Percentiles rank a stretch among this genome's conserved stretches.
phyloP scores from a whole-genome alignment of 495 filamentous ascomycete genomes.

The Cudoniella acicularis region DNA sequence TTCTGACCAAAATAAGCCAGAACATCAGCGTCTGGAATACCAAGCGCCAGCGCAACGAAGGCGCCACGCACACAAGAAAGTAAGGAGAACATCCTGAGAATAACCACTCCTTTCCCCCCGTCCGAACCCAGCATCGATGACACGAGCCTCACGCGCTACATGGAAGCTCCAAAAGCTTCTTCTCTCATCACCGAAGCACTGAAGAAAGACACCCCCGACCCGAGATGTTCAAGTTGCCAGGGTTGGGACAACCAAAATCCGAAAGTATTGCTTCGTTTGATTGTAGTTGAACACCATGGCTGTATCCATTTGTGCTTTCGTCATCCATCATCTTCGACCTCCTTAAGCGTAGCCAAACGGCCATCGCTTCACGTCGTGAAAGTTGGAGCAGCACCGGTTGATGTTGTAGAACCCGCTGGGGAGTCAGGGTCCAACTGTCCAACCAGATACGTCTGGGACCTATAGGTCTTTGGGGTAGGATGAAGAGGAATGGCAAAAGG shows the following conservation, averaged over 20 bases:
- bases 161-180: not conserved
- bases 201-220: not conserved
- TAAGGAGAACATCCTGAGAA: not conserved
- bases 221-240: not conserved
- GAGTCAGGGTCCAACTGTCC: too few species aligned
- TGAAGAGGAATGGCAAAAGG: too few species aligned
- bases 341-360: too few species aligned
- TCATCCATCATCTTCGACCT: too few species aligned
- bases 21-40: not conserved
- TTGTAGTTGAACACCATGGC: too few species aligned
- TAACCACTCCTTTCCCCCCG: not conserved
- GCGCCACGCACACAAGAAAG: not conserved
- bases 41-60: not conserved
- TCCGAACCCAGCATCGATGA: not conserved
- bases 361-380: too few species aligned
- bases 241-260: not conserved
- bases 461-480: too few species aligned
- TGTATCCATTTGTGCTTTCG: too few species aligned
- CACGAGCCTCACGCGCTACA: not conserved
- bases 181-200: not conserved
- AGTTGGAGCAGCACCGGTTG: too few species aligned
- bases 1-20: not conserved
- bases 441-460: too few species aligned
- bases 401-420: too few species aligned
- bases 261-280: too few species aligned